Evolutionary conservation across 2,329 filamentous ascomycete species (phyloP), one percentile per base, ranked within the genome.

Genomic region (Ophiocordyceps camponoti-rufipedis): DNA sequence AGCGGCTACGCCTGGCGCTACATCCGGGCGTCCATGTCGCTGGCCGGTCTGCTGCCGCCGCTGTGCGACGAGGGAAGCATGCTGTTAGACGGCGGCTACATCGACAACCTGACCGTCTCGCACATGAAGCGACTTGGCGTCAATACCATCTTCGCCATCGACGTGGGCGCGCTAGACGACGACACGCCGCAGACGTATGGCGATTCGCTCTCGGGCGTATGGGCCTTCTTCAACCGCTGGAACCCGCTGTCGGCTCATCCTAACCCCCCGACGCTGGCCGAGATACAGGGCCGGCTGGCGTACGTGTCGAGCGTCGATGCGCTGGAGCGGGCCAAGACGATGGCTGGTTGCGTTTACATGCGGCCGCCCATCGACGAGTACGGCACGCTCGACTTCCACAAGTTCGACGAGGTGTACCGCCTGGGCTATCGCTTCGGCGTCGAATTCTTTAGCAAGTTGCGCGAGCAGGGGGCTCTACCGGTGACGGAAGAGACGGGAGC

Each of bases 1-100:
- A 91, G 84, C 49, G 91, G 91, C 13, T 98, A 98, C 56, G 89
- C 91, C 0, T 98, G 91, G 91, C 78, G 93, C 40, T 98, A 98
- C 56, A 85, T 98, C 23, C 77, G 91, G 42, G 91, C 91, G 1
- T 94, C 87, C 11, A 98, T 98, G 91, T 93, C 88, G 2, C 73
- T 98, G 4, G 91, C 91, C 1, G 91, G 93, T 2, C 66, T 98
- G 10, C 69, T 98, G 7, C 93, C 93, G 12, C 91, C 91, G 0
- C 74, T 98, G 18, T 98, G 91, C 56, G 91, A 98, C 57, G 89
- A 98, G 56, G 91, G 93, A 23, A 89, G 81, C 66, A 94, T 98
- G 87, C 71, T 98, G 2, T 73, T 98, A 0, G 91, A 98, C 55
- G 91, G 91, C 40, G 91, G 91, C 14, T 98, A 98, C 60, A 81